Percentiles rank a stretch among this genome's conserved stretches.
These are phyloP conservation scores for Begonia peltatifolia DNA, from an alignment of 306 rosid genomes.

Conservation along the genomic window DNA sequence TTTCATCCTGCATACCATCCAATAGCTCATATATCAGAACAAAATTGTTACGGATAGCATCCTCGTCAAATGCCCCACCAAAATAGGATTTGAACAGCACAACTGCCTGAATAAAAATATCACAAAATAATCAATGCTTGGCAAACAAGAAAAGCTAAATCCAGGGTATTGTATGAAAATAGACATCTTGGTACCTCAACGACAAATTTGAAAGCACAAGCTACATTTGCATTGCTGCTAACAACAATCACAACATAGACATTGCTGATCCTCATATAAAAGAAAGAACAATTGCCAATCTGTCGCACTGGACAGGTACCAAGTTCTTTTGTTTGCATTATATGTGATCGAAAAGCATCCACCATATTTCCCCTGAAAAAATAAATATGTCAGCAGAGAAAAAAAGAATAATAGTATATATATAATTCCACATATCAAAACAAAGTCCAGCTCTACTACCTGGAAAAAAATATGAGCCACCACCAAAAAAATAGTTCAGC, in stretches of 20 bases:
- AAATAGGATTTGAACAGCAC: conserved; percentile 90
- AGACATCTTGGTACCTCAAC: conserved; percentile 57
- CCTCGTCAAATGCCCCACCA: conserved; percentile 98
- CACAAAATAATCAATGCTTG: neutral
- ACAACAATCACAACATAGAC: conserved; percentile 94
- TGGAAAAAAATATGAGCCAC: too few species aligned
- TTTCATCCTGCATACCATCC: conserved; percentile 48
- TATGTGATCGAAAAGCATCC: conserved; percentile 88
- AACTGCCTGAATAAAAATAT: conserved; percentile 58
- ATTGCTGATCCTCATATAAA: conserved; percentile 94
- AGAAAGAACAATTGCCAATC: conserved; percentile 93
- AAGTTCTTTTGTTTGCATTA: conserved; percentile 96
- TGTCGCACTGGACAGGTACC: conserved; percentile 98
- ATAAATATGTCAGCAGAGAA: neutral
- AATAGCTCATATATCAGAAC: conserved; percentile 93
- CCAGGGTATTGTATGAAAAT: conserved; percentile 3
- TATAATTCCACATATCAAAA: too few species aligned
- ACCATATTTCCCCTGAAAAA: conserved; percentile 91
- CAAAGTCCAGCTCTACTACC: too few species aligned
- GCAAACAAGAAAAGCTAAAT: neutral
- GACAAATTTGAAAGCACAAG: conserved; percentile 95
- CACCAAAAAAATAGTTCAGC: too few species aligned
- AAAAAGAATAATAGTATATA: too few species aligned
- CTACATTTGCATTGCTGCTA: conserved; percentile 97
- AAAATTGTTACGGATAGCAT: conserved; percentile 96